These are phyloP conservation scores for Aristolochia californica DNA, from an alignment of 164 flowering plant genomes.

Conservation along the genomic window DNA sequence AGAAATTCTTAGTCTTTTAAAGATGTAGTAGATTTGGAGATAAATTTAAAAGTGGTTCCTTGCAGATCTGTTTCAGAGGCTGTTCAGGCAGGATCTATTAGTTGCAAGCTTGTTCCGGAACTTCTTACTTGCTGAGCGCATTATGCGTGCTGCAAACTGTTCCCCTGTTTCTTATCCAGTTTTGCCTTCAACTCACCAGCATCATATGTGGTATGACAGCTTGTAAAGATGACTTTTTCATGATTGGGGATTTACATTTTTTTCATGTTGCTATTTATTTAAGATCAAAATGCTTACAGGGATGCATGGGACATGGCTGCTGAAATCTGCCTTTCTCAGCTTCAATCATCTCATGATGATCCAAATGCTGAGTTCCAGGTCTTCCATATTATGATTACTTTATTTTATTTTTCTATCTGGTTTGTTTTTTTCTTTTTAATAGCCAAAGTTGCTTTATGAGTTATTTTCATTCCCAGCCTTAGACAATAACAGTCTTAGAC, in stretches of 20 bases:
- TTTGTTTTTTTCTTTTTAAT: no score
- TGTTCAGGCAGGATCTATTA: conserved; percentile 90
- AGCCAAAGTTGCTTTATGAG: no score
- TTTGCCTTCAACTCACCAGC: conserved; percentile 96
- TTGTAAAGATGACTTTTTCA: neutral
- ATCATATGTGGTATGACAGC: conserved; percentile 85
- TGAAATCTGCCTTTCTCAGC: conserved; percentile 91
- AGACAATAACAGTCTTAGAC: no score
- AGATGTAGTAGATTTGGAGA: no score
- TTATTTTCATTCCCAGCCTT: no score
- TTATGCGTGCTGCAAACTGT: conserved; percentile 99
- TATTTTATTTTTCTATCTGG: no score
- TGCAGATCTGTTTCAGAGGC: conserved; percentile 90
- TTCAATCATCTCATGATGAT: conserved; percentile 58
- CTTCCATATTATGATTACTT: neutral
- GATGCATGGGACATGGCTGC: conserved; percentile 99
- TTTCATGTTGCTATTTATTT: conserved; percentile 7
- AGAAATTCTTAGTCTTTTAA: no score
- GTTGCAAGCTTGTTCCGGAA: conserved; percentile 95
- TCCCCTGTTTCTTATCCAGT: conserved; percentile 87
- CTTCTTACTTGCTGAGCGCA: conserved; percentile 91
- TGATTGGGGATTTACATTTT: conserved; percentile 1
- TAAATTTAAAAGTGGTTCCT: no score
- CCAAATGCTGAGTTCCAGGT: conserved; percentile 94
- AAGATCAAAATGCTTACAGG: conserved; percentile 29